A percentile compares a stretch with the other conserved stretches of the same genome.
Evolutionary conservation across 2,329 filamentous ascomycete genomes (phyloP).

Genomic region (Phyllosticta citriasiana): DNA sequence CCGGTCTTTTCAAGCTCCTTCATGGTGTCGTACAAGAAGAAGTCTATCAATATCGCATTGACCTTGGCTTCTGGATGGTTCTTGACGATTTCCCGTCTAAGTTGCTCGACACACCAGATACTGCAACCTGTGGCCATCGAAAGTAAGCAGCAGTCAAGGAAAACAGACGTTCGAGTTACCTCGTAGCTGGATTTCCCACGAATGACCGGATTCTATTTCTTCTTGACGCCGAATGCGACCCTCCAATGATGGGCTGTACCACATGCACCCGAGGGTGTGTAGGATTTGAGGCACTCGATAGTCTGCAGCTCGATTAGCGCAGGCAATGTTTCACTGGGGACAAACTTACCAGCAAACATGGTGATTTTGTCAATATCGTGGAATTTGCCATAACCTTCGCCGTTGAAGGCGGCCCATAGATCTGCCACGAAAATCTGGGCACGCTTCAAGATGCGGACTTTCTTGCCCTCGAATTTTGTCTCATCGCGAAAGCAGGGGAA

Average conservation of each 20-base stretch:
- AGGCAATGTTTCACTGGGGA: neutral
- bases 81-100: constrained; percentile 67
- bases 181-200: constrained; percentile 79
- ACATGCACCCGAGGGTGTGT: constrained; percentile 34
- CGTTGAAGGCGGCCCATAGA: constrained; percentile 91
- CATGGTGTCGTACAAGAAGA: constrained; percentile 91
- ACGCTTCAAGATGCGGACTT: constrained; percentile 79
- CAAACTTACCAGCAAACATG: constrained; percentile 69
- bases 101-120: constrained; percentile 91
- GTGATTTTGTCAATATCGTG: constrained; percentile 89
- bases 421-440: constrained; percentile 95
- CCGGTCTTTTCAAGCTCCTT: constrained; percentile 61
- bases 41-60: constrained; percentile 93
- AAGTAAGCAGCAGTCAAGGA: neutral
- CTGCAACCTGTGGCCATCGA: constrained; percentile 54
- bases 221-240: constrained; percentile 56
- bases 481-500: constrained; percentile 85
- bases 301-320: constrained; percentile 40
- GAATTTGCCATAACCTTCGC: constrained; percentile 69
- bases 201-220: constrained; percentile 58
- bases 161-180: constrained; percentile 39
- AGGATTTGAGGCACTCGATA: constrained; percentile 95
- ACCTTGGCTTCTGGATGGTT: constrained; percentile 57
- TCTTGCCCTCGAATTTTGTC: constrained; percentile 60
- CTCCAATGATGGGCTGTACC: constrained; percentile 73